Evolutionary conservation across 2,329 filamentous ascomycete genomes (phyloP).

Genomic region (Fusarium gaditjirri): DNA sequence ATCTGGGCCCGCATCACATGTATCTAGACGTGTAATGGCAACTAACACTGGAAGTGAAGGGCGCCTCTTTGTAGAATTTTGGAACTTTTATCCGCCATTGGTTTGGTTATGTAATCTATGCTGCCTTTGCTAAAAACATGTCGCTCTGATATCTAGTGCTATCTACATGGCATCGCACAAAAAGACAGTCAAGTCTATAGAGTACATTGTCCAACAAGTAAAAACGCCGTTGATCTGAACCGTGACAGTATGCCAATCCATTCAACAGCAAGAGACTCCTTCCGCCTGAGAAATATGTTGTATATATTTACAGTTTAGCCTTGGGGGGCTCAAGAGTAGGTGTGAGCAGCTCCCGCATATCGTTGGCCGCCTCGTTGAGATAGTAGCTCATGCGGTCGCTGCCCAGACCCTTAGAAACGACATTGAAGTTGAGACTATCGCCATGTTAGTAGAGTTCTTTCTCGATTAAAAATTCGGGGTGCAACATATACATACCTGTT

Average conservation of each 20-base stretch:
- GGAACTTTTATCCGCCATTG: not conserved
- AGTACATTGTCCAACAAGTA: slow-evolving; percentile 8
- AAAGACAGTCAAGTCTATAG: slow-evolving; percentile 26
- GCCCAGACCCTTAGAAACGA: slow-evolving; percentile 92
- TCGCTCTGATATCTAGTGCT: slow-evolving; percentile 12
- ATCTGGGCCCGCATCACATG: slow-evolving; percentile 11
- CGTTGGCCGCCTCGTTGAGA: slow-evolving; percentile 90
- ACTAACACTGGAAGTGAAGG: slow-evolving; percentile 9
- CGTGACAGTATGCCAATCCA: not conserved
- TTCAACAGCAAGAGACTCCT: not conserved
- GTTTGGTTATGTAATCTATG: slow-evolving; percentile 7
- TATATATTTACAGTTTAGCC: slow-evolving; percentile 78
- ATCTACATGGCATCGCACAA: not conserved
- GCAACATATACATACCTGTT: slow-evolving; percentile 76
- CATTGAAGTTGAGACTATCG: slow-evolving; percentile 92
- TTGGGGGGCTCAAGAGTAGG: slow-evolving; percentile 83
- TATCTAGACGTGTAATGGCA: slow-evolving; percentile 21
- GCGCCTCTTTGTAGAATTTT: slow-evolving; percentile 7
- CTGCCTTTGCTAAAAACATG: not conserved
- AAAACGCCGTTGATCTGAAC: not conserved
- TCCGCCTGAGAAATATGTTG: not conserved
- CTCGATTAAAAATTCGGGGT: not conserved
- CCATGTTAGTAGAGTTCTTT: slow-evolving; percentile 14
- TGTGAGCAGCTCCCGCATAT: slow-evolving; percentile 87
- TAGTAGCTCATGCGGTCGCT: slow-evolving; percentile 95